Evolutionary conservation across 1,139 yeast genomes (phyloP).

Genomic region (Hemisphaericaspora subhashii): DNA sequence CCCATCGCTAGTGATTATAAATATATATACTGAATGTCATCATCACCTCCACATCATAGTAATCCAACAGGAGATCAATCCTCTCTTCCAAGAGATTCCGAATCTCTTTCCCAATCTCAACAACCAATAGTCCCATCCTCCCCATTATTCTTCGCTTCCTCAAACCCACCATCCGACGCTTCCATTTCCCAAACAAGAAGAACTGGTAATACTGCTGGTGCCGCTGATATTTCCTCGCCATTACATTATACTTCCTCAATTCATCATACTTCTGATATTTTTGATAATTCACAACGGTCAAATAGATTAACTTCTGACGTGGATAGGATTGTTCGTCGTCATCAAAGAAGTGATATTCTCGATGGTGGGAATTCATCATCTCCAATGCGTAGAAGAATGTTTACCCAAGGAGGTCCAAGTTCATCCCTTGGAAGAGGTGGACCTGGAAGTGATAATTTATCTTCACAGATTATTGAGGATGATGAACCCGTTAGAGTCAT

Average conservation of each 20-base stretch:
- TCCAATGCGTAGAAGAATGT: constrained; percentile 41
- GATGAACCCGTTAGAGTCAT: constrained; percentile 85
- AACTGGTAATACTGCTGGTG: neutral
- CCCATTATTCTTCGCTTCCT: constrained; percentile 62
- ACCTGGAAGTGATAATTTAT: constrained; percentile 15
- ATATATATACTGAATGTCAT: constrained; percentile 24
- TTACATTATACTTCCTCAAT: constrained; percentile 46
- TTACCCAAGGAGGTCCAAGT: constrained; percentile 17
- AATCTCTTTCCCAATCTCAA: constrained; percentile 38
- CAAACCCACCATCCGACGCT: constrained; percentile 43
- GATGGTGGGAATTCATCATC: constrained; percentile 44
- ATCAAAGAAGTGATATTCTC: constrained; percentile 41
- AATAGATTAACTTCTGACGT: constrained; percentile 39
- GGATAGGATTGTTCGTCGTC: constrained; percentile 44
- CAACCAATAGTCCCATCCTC: constrained; percentile 60
- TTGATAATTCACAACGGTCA: constrained; percentile 24
- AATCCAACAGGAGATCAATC: constrained; percentile 16
- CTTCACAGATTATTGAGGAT: constrained; percentile 19
- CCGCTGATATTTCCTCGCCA: constrained; percentile 41
- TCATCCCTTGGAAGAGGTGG: too few relatives aligned
- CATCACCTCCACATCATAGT: constrained; percentile 31
- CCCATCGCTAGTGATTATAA: neutral
- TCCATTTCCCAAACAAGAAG: constrained; percentile 15
- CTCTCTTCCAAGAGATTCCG: constrained; percentile 22
- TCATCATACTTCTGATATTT: constrained; percentile 37